Evolutionary conservation across 2,329 filamentous ascomycete genomes (phyloP), one percentile per base, ranked within the genome.

Genomic region (Laburnicola sp.): DNA sequence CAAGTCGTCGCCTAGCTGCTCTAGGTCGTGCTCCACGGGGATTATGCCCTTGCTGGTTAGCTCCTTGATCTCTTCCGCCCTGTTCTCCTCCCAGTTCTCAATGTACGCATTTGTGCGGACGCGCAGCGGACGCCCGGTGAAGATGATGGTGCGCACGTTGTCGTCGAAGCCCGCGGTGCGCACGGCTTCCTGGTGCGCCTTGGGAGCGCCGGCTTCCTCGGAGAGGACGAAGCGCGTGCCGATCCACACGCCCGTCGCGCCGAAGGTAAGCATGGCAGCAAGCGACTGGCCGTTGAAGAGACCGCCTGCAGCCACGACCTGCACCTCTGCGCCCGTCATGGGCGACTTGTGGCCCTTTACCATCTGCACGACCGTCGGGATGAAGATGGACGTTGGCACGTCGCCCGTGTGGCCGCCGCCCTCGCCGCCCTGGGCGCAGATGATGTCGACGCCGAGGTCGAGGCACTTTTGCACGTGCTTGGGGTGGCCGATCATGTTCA

Each of bases 381-480:
- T 63, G 7, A 70, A 58, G 32, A 70, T 57, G 50, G 57, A 55
- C 6, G 63, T 67, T 3, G 67, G 56, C 9, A 69, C 68, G 43
- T 69, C 64, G 26, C 66, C 64, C 1, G 64, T 68, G 39, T 68
- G 64, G 11, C 64, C 63, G 27, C 64, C 64, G 5, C 54, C 64
- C 52, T 68, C 64, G 34, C 66, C 64, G 30, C 67, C 67, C 54
- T 70, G 64, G 10, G 64, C 64, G 32, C 58, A 61, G 38, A 68
- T 65, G 16, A 67, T 53, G 37, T 67, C 64, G 10, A 60, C 64
- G 10, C 63, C 64, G 6, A 58, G 58, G n/a, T 56, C 50, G 40
- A 62, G 66, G 11, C 64, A 63, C 56, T 68, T 66, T 42, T 64
- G 59, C 3, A 64, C 64, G 39, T 68, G 65, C 52, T 64, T 64